Percentiles rank a stretch among this genome's conserved stretches.
Conservation (phyloP, 2,329 filamentous ascomycete species). For the Lachnellula suecica region DNA sequence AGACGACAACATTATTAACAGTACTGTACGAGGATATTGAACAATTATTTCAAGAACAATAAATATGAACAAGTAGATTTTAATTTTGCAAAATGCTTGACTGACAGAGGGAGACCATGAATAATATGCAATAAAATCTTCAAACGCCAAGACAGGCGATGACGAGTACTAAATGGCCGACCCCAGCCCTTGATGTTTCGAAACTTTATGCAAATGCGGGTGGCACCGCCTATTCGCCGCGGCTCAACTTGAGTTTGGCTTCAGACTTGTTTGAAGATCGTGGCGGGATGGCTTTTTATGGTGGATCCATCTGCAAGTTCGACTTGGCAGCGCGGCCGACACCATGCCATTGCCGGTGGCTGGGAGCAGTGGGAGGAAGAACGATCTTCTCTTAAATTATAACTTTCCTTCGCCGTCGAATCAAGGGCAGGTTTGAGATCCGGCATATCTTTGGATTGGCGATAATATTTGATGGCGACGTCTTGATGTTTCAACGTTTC, state of each 20-base stretch:
- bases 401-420: too few relatives aligned
- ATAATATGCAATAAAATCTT: slow-evolving; percentile 5
- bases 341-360: too few relatives aligned
- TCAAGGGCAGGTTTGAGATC: too few relatives aligned
- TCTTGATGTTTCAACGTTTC: too few relatives aligned
- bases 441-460: too few relatives aligned
- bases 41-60: neutral
- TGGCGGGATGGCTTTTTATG: too few relatives aligned
- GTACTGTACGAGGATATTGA: neutral
- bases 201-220: slow-evolving; percentile 18
- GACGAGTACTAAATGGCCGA: slow-evolving; percentile 9
- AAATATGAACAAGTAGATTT: neutral
- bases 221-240: slow-evolving; percentile 4
- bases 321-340: neutral
- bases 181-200: slow-evolving; percentile 15
- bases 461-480: too few relatives aligned
- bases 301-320: neutral
- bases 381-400: too few relatives aligned
- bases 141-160: slow-evolving; percentile 17
- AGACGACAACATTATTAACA: slow-evolving; percentile 25
- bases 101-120: neutral
- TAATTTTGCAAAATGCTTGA: neutral
- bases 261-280: slow-evolving; percentile 16
- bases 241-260: slow-evolving; percentile 8
- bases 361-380: too few relatives aligned